A percentile compares a stretch with the other conserved stretches of the same genome.
These are phyloP conservation scores for Macrocybe gigantea DNA, from an alignment of 768 basidiomycete species.

Conservation along the genomic window DNA sequence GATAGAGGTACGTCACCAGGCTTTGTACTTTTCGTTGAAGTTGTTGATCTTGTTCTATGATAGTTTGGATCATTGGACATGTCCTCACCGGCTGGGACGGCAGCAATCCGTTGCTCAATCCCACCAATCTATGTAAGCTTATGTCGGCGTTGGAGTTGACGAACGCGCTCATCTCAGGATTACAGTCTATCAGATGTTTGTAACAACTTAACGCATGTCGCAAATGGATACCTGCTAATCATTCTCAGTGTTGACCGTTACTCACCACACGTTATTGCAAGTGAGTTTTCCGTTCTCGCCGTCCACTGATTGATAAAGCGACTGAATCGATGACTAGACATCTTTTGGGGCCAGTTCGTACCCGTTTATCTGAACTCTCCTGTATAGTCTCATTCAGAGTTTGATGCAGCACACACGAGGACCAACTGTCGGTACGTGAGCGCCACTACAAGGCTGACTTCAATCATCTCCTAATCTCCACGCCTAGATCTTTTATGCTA, in stretches of 20 bases:
- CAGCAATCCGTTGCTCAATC: conserved; percentile 52
- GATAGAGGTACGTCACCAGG: conserved; percentile 48
- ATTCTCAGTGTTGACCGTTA: conserved; percentile 61
- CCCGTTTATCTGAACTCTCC: background rate
- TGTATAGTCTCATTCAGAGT: background rate
- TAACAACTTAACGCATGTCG: conserved; percentile 5
- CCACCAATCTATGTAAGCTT: conserved; percentile 62
- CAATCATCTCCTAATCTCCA: background rate
- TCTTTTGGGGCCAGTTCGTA: conserved; percentile 67
- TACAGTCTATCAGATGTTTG: conserved; percentile 34
- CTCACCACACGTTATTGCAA: conserved; percentile 73
- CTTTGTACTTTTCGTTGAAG: background rate
- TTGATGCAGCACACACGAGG: conserved; percentile 50
- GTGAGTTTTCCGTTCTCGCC: conserved; percentile 31
- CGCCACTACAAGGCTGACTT: background rate
- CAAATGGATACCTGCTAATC: background rate
- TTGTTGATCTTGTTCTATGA: conserved; percentile 2
- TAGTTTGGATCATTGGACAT: conserved; percentile 51
- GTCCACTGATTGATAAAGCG: too few species aligned
- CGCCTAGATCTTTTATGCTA: conserved; percentile 60
- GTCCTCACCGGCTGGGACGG: conserved; percentile 70
- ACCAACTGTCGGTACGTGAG: conserved; percentile 51
- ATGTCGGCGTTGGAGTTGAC: background rate
- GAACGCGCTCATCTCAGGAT: background rate
- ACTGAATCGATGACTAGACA: conserved; percentile 30